phyloP scores from a whole-genome alignment of 176 grass and related monocot genomes.

The Rhynchospora pubera region DNA sequence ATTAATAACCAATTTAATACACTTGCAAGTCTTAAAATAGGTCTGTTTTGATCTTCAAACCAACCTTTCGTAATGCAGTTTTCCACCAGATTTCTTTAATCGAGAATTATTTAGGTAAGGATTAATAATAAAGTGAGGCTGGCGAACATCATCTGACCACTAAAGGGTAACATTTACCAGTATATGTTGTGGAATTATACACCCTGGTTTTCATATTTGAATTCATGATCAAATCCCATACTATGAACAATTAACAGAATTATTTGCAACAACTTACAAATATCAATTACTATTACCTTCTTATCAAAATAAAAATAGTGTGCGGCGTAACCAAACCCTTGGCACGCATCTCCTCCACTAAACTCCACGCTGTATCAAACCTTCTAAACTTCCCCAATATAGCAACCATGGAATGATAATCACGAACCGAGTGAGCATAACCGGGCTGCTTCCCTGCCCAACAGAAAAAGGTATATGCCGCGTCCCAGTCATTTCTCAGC shows the following conservation, averaged over 20 bases:
- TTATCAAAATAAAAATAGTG: constrained; percentile 43
- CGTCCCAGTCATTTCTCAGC: constrained; percentile 67
- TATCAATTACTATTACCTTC: not conserved
- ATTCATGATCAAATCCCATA: not conserved
- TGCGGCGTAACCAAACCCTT: constrained; percentile 36
- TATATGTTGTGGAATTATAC: not conserved
- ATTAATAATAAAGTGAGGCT: not conserved
- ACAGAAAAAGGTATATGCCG: constrained; percentile 61
- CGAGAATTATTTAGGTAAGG: not conserved
- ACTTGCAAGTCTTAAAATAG: not conserved
- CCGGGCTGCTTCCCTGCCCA: constrained; percentile 53
- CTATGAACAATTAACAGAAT: too few species aligned
- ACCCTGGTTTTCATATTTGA: not conserved
- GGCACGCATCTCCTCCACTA: constrained; percentile 65
- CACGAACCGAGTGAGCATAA: constrained; percentile 42
- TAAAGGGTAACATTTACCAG: not conserved
- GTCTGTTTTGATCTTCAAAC: not conserved
- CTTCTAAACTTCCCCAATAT: constrained; percentile 74
- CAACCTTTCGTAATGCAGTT: not conserved
- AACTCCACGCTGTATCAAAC: constrained; percentile 59
- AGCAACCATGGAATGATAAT: constrained; percentile 66
- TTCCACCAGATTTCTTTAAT: not conserved
- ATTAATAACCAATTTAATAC: not conserved
- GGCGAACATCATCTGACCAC: not conserved
- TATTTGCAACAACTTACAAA: not conserved